phyloP scores from a whole-genome alignment of 2,329 filamentous ascomycete species.

The Aspergillus fischeri region DNA sequence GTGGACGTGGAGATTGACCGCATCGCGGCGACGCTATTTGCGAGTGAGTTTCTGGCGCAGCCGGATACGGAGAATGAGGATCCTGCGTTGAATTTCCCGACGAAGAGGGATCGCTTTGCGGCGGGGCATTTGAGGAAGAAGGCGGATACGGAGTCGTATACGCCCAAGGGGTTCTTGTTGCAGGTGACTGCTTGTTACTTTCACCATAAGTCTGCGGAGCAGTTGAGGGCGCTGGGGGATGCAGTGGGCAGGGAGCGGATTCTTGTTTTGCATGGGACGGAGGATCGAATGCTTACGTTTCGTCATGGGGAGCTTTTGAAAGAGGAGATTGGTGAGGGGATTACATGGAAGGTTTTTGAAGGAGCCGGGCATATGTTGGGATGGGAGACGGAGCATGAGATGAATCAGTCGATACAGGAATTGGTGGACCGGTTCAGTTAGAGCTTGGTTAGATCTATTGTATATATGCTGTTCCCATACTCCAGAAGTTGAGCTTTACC shows the following conservation, averaged over 20 bases:
- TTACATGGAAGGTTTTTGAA: slow-evolving; percentile 56
- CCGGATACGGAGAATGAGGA: slow-evolving; percentile 56
- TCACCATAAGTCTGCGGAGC: slow-evolving; percentile 68
- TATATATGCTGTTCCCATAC: background rate
- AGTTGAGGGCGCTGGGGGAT: slow-evolving; percentile 64
- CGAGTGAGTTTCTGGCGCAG: slow-evolving; percentile 55
- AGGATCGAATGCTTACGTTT: slow-evolving; percentile 73
- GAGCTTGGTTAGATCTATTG: background rate
- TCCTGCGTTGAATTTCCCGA: slow-evolving; percentile 53
- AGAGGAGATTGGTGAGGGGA: slow-evolving; percentile 58
- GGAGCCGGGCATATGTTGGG: slow-evolving; percentile 72
- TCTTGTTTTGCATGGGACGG: slow-evolving; percentile 69
- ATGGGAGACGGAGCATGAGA: slow-evolving; percentile 66
- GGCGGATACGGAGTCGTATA: slow-evolving; percentile 57
- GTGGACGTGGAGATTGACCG: slow-evolving; percentile 63
- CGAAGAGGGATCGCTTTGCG: slow-evolving; percentile 76
- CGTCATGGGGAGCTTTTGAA: slow-evolving; percentile 67
- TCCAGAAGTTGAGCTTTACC: background rate
- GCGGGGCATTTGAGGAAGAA: slow-evolving; percentile 75
- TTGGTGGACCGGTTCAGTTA: slow-evolving; percentile 43
- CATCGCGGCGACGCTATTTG: slow-evolving; percentile 65
- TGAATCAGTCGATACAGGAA: slow-evolving; percentile 60
- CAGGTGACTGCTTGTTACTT: slow-evolving; percentile 76
- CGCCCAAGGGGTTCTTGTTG: slow-evolving; percentile 64
- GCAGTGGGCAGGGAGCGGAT: slow-evolving; percentile 69